These are phyloP conservation scores for Erysimum pusillum DNA, from an alignment of 441 rosid species.

Conservation along the genomic window DNA sequence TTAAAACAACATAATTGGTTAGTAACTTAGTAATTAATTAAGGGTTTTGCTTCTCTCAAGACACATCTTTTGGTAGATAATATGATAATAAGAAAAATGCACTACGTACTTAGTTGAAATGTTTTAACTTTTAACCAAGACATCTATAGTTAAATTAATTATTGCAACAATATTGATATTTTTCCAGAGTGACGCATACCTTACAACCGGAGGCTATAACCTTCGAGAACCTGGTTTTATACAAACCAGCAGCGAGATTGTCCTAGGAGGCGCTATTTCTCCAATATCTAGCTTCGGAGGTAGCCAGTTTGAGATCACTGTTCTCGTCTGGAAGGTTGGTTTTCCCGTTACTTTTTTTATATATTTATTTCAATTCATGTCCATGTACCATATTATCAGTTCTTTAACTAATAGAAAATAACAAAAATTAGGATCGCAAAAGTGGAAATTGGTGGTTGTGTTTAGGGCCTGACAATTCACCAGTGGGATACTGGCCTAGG, in stretches of 20 bases:
- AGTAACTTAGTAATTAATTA: background rate
- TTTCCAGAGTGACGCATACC: background rate
- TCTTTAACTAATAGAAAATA: too few species aligned
- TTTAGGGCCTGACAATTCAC: background rate
- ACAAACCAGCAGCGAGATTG: background rate
- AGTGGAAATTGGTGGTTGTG: constrained; percentile 1
- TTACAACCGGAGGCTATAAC: background rate
- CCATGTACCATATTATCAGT: background rate
- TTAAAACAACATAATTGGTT: background rate
- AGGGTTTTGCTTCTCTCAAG: background rate
- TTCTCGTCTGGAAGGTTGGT: background rate
- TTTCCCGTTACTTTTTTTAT: background rate
- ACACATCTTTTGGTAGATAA: constrained; percentile 4
- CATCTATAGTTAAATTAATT: too few species aligned
- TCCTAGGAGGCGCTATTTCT: background rate
- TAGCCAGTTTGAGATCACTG: background rate
- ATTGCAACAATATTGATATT: background rate
- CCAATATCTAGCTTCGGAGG: background rate
- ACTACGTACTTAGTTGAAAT: too few species aligned
- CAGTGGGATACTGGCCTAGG: background rate
- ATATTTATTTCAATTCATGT: background rate
- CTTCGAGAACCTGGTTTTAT: background rate
- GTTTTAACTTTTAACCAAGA: too few species aligned
- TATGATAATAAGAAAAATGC: background rate
- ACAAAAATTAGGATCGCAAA: background rate